Evolutionary conservation across 371 early-diverging fungal species (phyloP).

Genomic region (Umbelopsis sp.): DNA sequence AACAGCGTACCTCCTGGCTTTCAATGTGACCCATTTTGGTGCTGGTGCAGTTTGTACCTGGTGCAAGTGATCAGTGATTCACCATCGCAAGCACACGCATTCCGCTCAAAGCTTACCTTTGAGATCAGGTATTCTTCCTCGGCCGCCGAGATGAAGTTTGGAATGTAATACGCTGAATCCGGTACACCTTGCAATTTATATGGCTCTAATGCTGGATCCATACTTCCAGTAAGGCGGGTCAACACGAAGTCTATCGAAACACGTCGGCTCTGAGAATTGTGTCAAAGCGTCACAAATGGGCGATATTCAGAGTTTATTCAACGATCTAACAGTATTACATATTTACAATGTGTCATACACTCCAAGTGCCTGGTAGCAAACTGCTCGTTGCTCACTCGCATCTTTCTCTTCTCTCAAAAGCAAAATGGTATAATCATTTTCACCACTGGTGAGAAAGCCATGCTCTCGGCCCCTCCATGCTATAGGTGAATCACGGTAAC

Average conservation of each 20-base stretch:
- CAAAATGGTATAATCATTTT: slow-evolving; percentile 62
- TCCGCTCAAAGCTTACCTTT: slow-evolving; percentile 25
- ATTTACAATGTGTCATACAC: slow-evolving; percentile 1
- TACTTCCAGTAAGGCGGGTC: not conserved
- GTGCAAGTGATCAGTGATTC: not conserved
- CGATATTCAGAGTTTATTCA: too few species aligned
- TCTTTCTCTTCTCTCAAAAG: slow-evolving; percentile 34
- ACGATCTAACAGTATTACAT: too few species aligned
- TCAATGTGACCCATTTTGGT: slow-evolving; percentile 59
- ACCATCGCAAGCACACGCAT: not conserved
- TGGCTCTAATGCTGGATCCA: not conserved
- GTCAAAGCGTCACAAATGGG: too few species aligned
- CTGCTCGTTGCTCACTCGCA: not conserved
- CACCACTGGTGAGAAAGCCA: slow-evolving; percentile 58
- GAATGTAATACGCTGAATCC: slow-evolving; percentile 37
- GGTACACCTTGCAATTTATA: slow-evolving; percentile 24
- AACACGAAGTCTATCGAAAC: too few species aligned
- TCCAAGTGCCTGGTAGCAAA: slow-evolving; percentile 5
- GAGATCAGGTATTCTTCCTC: slow-evolving; percentile 41
- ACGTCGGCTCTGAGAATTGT: too few species aligned
- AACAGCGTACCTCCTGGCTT: slow-evolving; percentile 36
- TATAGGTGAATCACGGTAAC: slow-evolving; percentile 68
- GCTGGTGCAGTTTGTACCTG: slow-evolving; percentile 52
- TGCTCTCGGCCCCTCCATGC: slow-evolving; percentile 65
- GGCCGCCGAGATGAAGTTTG: slow-evolving; percentile 41